Percentiles rank a stretch among this genome's conserved stretches.
These are phyloP conservation scores for Turritis glabra DNA, from an alignment of 345 rosid genomes.

Conservation along the genomic window DNA sequence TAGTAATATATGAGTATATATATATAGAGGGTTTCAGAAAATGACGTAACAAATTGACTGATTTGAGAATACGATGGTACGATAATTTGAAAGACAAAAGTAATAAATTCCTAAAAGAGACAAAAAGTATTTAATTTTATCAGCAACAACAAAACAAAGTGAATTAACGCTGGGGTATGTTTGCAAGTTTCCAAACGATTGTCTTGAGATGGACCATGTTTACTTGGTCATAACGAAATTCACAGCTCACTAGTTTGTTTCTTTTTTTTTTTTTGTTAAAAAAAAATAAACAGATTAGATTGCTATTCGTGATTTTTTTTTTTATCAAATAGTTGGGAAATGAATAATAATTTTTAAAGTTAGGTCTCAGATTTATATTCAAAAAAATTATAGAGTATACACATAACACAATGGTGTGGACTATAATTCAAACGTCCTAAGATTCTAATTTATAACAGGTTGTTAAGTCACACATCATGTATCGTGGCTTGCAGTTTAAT, in stretches of 20 bases:
- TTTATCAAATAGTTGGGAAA: neutral
- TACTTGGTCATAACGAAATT: neutral
- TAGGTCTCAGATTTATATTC: neutral
- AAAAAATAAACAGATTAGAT: neutral
- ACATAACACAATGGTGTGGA: neutral
- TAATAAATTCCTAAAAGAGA: slow-evolving; percentile 29
- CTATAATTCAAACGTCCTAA: neutral
- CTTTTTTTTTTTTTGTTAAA: neutral
- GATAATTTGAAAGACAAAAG: slow-evolving; percentile 33
- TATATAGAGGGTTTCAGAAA: neutral
- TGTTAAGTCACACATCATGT: neutral
- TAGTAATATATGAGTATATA: too few relatives aligned
- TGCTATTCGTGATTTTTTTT: neutral
- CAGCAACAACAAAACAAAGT: slow-evolving; percentile 32
- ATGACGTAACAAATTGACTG: slow-evolving; percentile 29
- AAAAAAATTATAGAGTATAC: neutral
- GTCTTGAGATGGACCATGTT: neutral
- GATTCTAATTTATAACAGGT: too few relatives aligned
- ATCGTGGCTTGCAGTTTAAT: neutral
- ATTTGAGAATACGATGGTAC: slow-evolving; percentile 21
- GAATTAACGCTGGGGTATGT: neutral
- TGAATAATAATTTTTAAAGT: neutral
- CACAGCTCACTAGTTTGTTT: neutral
- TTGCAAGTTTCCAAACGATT: slow-evolving; percentile 9
- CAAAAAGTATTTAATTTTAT: slow-evolving; percentile 16